Evolutionary conservation across 2,329 filamentous ascomycete species (phyloP), one percentile per base, ranked within the genome.

Genomic region (Ilyonectria destructans): DNA sequence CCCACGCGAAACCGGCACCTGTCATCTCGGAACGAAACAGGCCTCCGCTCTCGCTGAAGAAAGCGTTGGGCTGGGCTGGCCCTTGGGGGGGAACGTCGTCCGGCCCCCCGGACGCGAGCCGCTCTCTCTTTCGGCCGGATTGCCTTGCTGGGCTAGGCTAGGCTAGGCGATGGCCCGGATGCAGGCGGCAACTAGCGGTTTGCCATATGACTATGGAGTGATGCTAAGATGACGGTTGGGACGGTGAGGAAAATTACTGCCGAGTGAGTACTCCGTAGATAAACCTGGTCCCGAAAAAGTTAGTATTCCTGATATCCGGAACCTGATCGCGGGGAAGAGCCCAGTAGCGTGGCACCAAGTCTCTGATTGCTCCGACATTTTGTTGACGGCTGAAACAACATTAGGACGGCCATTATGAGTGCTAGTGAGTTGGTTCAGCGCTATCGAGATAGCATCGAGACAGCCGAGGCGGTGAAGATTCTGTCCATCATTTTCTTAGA

Each of bases 321-420:
- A n/a, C 17, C 17, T 33, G 26, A 33, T 52, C 12, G 49, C 49
- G 49, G 49, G 49, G 49, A 52, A 33, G 49, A 13, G 49, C 26
- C 26, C 17, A 13, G n/a, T 10, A 19, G 29, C 9, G 49, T 17
- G 49, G 23, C 8, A 52, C 10, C n/a, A 12, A 29, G 19, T 31
- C 17, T n/a, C 49, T 33, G 9, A 17, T 31, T 33, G 8, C 17
- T 4, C 17, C 9, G 21, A 19, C 17, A 8, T 6, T 31, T 21
- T 10, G 13, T 33, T 52, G 9, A 19, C 4, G 26, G 26, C 9
- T 17, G 26, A 49, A 15, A 40, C 3, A 49, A 26, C 26, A 26
- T 26, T 26, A 33, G 7, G 31, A 9, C 31, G 12, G 31, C 2
- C 31, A 33, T 33, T 33, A 17, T 40, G 37, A 40, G 37, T 17